These are phyloP conservation scores for Starmera quercuum DNA, from an alignment of 805 yeast species.

Conservation along the genomic window DNA sequence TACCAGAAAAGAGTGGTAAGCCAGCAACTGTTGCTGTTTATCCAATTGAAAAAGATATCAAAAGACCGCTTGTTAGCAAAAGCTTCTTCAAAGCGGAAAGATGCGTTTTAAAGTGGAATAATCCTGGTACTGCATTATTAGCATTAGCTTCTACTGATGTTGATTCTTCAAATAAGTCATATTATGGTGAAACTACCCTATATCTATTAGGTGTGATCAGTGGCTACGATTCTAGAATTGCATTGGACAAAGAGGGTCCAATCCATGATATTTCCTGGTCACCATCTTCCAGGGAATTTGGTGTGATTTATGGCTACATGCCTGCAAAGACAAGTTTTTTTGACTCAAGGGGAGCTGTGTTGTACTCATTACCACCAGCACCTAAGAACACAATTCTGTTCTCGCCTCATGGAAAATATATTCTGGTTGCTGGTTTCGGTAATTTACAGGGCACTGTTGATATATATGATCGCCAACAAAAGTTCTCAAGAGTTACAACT, in stretches of 20 bases:
- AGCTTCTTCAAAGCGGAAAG: slow-evolving; percentile 93
- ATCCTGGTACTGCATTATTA: slow-evolving; percentile 85
- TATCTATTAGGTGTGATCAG: slow-evolving; percentile 90
- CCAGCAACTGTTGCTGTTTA: slow-evolving; percentile 87
- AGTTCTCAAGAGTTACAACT: slow-evolving; percentile 69
- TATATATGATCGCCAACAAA: slow-evolving; percentile 84
- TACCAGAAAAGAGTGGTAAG: slow-evolving; percentile 79
- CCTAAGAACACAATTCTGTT: slow-evolving; percentile 85
- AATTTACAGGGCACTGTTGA: slow-evolving; percentile 96
- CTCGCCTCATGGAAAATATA: slow-evolving; percentile 90
- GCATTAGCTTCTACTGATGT: slow-evolving; percentile 95
- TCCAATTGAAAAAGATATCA: slow-evolving; percentile 42
- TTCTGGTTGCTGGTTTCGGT: slow-evolving; percentile 95
- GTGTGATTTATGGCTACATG: slow-evolving; percentile 96
- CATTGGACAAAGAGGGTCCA: slow-evolving; percentile 89
- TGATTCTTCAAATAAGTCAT: slow-evolving; percentile 86
- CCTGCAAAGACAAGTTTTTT: slow-evolving; percentile 93
- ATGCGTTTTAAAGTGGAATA: slow-evolving; percentile 90
- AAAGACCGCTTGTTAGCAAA: slow-evolving; percentile 75
- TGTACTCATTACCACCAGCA: slow-evolving; percentile 76
- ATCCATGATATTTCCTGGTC: slow-evolving; percentile 98
- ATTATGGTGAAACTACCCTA: slow-evolving; percentile 93
- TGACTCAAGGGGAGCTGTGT: slow-evolving; percentile 85
- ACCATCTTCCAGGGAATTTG: slow-evolving; percentile 92
- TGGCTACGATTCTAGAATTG: slow-evolving; percentile 81